phyloP scores from a whole-genome alignment of 2,329 filamentous ascomycete genomes.

The Juglanconis sp. region DNA sequence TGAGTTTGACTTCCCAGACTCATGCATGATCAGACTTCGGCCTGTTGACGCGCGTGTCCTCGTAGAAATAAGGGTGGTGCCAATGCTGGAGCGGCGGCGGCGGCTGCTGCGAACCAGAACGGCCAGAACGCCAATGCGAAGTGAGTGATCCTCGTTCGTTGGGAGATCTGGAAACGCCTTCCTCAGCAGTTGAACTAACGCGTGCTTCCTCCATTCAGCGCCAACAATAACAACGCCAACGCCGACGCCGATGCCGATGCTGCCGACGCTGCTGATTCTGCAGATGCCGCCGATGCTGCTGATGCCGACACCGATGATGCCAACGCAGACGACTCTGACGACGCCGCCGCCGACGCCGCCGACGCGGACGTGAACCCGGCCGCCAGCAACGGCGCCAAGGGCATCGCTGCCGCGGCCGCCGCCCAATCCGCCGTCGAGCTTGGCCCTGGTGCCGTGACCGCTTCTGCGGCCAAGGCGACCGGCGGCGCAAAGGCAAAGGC shows the following conservation, averaged over 20 bases:
- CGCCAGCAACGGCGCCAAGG: slow-evolving; percentile 9
- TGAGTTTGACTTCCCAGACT: too few relatives aligned
- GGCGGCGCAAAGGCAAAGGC: slow-evolving; percentile 18
- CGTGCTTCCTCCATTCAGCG: too few relatives aligned
- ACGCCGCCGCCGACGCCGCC: slow-evolving; percentile 44
- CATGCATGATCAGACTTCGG: too few relatives aligned
- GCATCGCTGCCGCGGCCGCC: slow-evolving; percentile 1
- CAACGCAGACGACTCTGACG: slow-evolving; percentile 34
- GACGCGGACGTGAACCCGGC: slow-evolving; percentile 18
- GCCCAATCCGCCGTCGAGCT: slow-evolving; percentile 26
- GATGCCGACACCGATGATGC: slow-evolving; percentile 2
- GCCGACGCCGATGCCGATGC: slow-evolving; percentile 4
- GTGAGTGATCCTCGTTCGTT: not conserved
- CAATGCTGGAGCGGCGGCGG: slow-evolving; percentile 38
- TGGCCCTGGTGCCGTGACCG: slow-evolving; percentile 23
- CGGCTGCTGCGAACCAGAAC: slow-evolving; percentile 28
- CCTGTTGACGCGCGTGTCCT: not conserved
- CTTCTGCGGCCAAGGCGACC: slow-evolving; percentile 27
- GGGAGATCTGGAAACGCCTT: too few relatives aligned
- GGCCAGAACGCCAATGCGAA: not conserved
- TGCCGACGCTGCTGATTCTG: slow-evolving; percentile 35
- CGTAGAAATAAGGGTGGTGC: slow-evolving; percentile 24
- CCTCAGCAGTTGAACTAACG: too few relatives aligned
- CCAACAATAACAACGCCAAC: slow-evolving; percentile 2
- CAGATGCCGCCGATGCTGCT: slow-evolving; percentile 38